These are phyloP conservation scores for Epichloe hybrida DNA, from an alignment of 2,329 filamentous ascomycete genomes.

Conservation along the genomic window DNA sequence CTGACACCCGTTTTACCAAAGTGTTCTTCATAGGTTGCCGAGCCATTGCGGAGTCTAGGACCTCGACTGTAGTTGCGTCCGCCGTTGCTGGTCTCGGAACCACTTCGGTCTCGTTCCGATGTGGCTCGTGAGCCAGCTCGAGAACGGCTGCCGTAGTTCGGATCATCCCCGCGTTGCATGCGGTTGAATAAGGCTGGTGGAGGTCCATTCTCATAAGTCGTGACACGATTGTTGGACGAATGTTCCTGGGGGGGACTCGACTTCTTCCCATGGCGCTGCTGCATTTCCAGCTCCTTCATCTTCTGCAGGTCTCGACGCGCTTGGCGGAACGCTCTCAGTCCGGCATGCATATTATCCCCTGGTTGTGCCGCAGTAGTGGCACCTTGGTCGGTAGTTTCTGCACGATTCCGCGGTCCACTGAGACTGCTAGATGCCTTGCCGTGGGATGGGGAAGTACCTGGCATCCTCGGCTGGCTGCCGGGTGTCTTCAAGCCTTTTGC, in stretches of 20 bases:
- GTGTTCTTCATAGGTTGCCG: conserved; percentile 23
- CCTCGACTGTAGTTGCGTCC: conserved; percentile 27
- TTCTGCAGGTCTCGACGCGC: conserved; percentile 43
- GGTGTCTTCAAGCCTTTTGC: conserved; percentile 49
- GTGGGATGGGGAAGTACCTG: conserved; percentile 27
- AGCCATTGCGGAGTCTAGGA: conserved; percentile 25
- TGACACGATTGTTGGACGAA: conserved; percentile 19
- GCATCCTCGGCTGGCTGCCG: conserved; percentile 34
- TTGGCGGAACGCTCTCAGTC: conserved; percentile 43
- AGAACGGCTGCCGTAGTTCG: conserved; percentile 16
- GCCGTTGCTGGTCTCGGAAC: conserved; percentile 39
- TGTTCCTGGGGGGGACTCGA: conserved; percentile 10
- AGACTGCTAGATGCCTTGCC: conserved; percentile 17
- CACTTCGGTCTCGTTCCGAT: conserved; percentile 38
- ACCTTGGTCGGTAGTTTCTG: neutral
- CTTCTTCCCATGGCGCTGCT: conserved; percentile 23
- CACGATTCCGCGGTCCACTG: neutral
- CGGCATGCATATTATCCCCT: conserved; percentile 32
- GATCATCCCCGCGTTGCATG: conserved; percentile 28
- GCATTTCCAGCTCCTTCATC: conserved; percentile 38
- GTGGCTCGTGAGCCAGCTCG: conserved; percentile 18
- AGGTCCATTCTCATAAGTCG: conserved; percentile 30
- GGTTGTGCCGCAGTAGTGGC: conserved; percentile 14
- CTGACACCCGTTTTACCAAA: conserved; percentile 7
- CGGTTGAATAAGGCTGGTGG: conserved; percentile 33